Conservation (phyloP, 805 yeast species). For the Myxozyma kluyveri region DNA sequence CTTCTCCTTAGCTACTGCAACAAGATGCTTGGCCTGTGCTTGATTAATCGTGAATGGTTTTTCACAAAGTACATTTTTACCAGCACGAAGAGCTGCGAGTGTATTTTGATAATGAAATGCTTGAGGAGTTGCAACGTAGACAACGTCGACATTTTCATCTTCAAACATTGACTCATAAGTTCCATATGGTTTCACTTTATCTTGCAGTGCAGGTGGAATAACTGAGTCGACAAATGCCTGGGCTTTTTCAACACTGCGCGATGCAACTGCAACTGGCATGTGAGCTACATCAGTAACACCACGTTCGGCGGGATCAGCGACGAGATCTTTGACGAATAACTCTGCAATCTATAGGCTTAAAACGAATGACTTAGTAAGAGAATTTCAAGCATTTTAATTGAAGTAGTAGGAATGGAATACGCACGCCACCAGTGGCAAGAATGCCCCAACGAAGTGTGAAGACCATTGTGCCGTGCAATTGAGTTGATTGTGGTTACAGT, state of each 20-base stretch:
- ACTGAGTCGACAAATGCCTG: conserved; percentile 30
- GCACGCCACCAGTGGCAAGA: conserved; percentile 30
- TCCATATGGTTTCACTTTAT: conserved; percentile 20
- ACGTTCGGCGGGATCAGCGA: conserved; percentile 27
- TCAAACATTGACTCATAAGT: conserved; percentile 45
- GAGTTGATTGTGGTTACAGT: too few species aligned
- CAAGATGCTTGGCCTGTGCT: conserved; percentile 45
- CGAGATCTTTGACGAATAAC: conserved; percentile 15
- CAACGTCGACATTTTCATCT: conserved; percentile 45
- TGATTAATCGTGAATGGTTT: conserved; percentile 53
- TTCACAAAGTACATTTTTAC: conserved; percentile 53
- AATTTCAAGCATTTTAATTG: neutral
- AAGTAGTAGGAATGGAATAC: neutral
- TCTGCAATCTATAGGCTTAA: conserved; percentile 18
- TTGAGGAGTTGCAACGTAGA: conserved; percentile 56
- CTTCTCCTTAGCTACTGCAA: conserved; percentile 46
- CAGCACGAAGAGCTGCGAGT: conserved; percentile 43
- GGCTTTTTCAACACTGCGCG: conserved; percentile 31
- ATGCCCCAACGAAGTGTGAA: conserved; percentile 34
- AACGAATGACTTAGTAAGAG: neutral
- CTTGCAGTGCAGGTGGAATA: conserved; percentile 18
- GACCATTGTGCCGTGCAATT: conserved; percentile 17
- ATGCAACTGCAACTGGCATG: conserved; percentile 33
- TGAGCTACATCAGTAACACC: conserved; percentile 33
- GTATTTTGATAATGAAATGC: conserved; percentile 48